Conservation (phyloP, 1,139 yeast genomes). For the Wickerhamomyces sp. region DNA sequence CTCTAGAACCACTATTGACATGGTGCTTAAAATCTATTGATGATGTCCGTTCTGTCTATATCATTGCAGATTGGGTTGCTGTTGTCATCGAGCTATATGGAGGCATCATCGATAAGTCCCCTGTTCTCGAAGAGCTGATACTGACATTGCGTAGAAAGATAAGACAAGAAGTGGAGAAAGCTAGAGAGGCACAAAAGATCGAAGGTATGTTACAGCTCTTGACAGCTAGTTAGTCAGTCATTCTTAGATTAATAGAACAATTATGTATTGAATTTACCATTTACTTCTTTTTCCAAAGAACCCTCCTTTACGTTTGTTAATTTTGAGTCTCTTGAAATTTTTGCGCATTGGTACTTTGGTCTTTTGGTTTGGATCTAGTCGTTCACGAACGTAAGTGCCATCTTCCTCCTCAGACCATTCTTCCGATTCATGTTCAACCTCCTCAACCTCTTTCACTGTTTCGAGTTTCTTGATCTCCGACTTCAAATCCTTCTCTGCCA, state of each 20-base stretch:
- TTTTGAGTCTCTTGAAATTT: constrained; percentile 20
- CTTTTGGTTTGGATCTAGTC: constrained; percentile 11
- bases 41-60: constrained; percentile 70
- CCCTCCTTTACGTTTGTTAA: constrained; percentile 17
- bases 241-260: neutral
- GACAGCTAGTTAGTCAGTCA: constrained; percentile 30
- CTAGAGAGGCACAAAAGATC: constrained; percentile 83
- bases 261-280: constrained; percentile 6
- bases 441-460: constrained; percentile 1
- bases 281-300: constrained; percentile 16
- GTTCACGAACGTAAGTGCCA: constrained; percentile 26
- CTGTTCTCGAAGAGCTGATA: constrained; percentile 74
- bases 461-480: constrained; percentile 12
- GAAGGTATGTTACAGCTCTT: constrained; percentile 91
- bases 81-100: constrained; percentile 80
- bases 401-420: constrained; percentile 26
- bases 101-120: constrained; percentile 61
- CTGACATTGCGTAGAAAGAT: constrained; percentile 56
- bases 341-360: constrained; percentile 9
- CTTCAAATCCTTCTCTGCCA: constrained; percentile 10
- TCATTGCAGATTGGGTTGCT: constrained; percentile 80
- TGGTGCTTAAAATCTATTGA: constrained; percentile 76
- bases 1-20: constrained; percentile 76
- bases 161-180: constrained; percentile 64
- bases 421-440: constrained; percentile 12